phyloP scores from a whole-genome alignment of 2,329 filamentous ascomycete genomes.

The Fusarium lyarnte region DNA sequence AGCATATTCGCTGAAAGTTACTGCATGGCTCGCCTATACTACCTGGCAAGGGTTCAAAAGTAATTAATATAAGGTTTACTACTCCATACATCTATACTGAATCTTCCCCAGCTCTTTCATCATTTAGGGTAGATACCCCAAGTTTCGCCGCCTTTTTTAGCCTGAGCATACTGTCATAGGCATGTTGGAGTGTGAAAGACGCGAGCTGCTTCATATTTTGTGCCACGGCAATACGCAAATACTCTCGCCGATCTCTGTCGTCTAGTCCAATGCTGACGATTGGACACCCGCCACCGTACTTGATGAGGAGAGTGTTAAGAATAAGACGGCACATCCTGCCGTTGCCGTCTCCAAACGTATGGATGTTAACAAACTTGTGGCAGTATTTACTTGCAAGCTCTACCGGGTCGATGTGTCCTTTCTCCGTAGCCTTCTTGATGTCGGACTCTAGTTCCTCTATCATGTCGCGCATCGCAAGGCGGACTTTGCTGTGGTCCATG shows the following conservation, averaged over 20 bases:
- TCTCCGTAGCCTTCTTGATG: neutral
- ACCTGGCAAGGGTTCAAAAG: no score
- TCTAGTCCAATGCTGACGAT: neutral
- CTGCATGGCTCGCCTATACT: neutral
- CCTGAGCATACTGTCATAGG: neutral
- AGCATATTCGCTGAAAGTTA: neutral
- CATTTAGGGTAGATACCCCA: neutral
- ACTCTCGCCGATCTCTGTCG: neutral
- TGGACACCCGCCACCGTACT: neutral
- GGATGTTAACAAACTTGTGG: slow-evolving; percentile 47
- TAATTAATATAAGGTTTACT: no score
- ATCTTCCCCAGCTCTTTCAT: no score
- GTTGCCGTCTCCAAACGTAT: slow-evolving; percentile 51
- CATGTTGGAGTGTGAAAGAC: neutral
- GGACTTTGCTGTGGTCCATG: neutral
- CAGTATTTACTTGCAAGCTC: slow-evolving; percentile 40
- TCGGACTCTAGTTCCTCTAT: neutral
- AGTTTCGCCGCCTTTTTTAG: neutral
- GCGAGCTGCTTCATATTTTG: neutral
- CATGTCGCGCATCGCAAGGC: neutral
- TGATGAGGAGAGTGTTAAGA: slow-evolving; percentile 48
- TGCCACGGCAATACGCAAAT: neutral
- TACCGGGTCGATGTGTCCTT: neutral
- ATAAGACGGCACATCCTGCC: slow-evolving; percentile 47
- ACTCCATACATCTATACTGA: no score